phyloP scores from a whole-genome alignment of 768 basidiomycete species.

The Gautieria morchelliformis region DNA sequence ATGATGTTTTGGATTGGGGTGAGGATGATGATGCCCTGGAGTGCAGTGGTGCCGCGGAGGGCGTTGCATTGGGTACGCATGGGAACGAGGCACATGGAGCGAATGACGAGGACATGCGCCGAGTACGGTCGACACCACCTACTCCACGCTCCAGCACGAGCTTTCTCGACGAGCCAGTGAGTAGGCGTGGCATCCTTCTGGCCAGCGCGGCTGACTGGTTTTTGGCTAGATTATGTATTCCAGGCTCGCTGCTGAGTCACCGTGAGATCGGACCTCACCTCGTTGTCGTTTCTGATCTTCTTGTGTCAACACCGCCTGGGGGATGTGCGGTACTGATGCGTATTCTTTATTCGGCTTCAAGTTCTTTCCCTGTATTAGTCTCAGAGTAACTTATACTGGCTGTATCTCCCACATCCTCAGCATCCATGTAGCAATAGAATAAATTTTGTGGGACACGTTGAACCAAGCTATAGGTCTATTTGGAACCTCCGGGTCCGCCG shows the following conservation, averaged over 20 bases:
- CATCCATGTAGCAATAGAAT: no score
- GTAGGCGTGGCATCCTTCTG: not conserved
- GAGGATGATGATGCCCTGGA: not conserved
- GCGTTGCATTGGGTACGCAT: no score
- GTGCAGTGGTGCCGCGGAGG: not conserved
- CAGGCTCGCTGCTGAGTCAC: not conserved
- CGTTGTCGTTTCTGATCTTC: no score
- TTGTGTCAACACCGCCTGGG: no score
- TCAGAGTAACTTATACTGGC: no score
- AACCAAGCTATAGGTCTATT: no score
- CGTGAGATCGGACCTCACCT: not conserved
- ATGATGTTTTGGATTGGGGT: conserved; percentile 1
- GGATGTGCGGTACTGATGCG: no score
- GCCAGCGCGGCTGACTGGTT: not conserved
- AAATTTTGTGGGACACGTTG: no score
- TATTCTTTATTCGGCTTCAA: no score
- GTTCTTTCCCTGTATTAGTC: no score
- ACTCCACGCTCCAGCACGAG: not conserved
- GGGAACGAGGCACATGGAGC: not conserved
- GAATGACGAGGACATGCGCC: not conserved
- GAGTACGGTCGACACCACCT: conserved; percentile 3
- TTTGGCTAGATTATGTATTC: not conserved
- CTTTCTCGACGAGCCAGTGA: not conserved
- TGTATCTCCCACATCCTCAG: no score
- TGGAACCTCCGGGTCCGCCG: no score